Evolutionary conservation across 2,329 filamentous ascomycete species (phyloP), one percentile per base, ranked within the genome.

Genomic region (Ustilaginoidea virens): DNA sequence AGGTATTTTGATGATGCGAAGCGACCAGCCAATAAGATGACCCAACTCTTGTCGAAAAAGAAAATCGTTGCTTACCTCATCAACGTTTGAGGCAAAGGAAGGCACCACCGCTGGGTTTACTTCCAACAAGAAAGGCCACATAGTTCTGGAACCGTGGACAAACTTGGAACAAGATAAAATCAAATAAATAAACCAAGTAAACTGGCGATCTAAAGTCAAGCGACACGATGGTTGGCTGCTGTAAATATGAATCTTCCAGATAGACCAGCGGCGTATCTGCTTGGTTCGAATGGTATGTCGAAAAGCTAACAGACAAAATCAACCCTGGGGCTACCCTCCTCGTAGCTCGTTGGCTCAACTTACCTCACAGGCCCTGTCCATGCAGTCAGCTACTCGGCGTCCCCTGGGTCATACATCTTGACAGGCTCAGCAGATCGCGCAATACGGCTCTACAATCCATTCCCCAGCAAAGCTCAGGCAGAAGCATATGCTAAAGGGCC

Each of bases 401-500:
- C 69, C 9, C 71, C 77, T 11, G 77, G 76, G 23, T 77, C 74
- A 4, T 83, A 83, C 46, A 69, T 94, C 48, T 69, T 96, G 34
- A 85, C 83, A 20, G 86, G 87, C 45, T 83, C 78, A 19, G 70
- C 81, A 29, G 87, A 94, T 62, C 80, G 85, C 37, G 67, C 72
- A 11, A 74, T 94, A 49, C 76, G 86, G 32, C 75, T 94, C 23
- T 92, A 85, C 61, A 93, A 93, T 53, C 78, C 80, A 2, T 60
- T 61, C 29, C 65, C 69, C 30, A 61, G 56, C 35, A 50, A 48
- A 47, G 58, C 37, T 46, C 38, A 42, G 1, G 41, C 45, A 18
- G 33, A 42, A 17, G 37, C 40, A 22, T 34, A 39, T 15, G 47
- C 39, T 26, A 39, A 39, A 21, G 27, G 39, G 3, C 21, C 39